These are phyloP conservation scores for Hygrocybe coccinea DNA, from an alignment of 768 basidiomycete species.

Conservation along the genomic window DNA sequence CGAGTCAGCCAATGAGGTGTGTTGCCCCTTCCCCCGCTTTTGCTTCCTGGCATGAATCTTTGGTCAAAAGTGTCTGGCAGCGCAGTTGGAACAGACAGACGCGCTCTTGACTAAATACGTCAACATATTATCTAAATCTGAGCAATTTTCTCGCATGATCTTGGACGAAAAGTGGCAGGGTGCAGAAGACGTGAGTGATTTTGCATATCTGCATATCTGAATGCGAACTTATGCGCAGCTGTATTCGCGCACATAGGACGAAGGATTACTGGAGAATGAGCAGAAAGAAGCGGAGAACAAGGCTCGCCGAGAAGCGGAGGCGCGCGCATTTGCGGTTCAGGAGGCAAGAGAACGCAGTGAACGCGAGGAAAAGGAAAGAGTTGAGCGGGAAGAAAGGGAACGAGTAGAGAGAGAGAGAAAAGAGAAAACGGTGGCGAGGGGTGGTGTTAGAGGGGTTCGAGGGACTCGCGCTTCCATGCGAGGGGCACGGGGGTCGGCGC, in stretches of 20 bases:
- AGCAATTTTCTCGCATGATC: conserved; percentile 60
- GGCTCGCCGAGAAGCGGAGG: conserved; percentile 43
- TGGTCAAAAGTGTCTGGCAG: conserved; percentile 52
- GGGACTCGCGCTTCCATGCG: conserved; percentile 66
- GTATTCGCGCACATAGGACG: conserved; percentile 44
- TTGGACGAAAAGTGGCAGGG: conserved; percentile 77
- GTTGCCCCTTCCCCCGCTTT: conserved; percentile 13
- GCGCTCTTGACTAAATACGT: conserved; percentile 73
- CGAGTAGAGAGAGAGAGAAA: conserved; percentile 43
- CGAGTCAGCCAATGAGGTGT: conserved; percentile 66
- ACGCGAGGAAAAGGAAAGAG: conserved; percentile 45
- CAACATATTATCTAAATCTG: conserved; percentile 61
- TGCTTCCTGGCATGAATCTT: not conserved
- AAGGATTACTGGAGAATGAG: conserved; percentile 48
- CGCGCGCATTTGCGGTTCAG: conserved; percentile 34
- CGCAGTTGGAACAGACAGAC: conserved; percentile 67
- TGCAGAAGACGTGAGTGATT: conserved; percentile 56
- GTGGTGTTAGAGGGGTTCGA: conserved; percentile 65
- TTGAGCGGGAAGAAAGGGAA: conserved; percentile 40
- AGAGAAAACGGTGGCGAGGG: conserved; percentile 38
- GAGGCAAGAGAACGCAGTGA: conserved; percentile 47
- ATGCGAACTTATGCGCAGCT: not conserved
- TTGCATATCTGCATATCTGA: not conserved
- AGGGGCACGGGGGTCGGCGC: conserved; percentile 38
- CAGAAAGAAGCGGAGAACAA: conserved; percentile 39